phyloP scores from a whole-genome alignment of 73 alveolate genomes.

The Tetrahymena borealis region DNA sequence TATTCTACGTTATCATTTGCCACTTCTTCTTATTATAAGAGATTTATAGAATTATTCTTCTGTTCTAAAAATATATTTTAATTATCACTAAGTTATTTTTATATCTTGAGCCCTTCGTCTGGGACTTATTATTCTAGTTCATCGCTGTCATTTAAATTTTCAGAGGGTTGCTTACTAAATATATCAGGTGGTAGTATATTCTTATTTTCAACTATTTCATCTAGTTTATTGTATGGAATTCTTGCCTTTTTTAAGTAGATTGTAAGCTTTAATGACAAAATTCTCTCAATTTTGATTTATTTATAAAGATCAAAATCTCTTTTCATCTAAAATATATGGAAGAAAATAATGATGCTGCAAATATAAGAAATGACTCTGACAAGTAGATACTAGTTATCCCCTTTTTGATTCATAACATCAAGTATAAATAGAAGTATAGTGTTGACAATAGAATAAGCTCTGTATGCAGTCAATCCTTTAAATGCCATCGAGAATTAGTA shows the following conservation, averaged over 20 bases:
- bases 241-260: background rate
- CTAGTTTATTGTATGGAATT: background rate
- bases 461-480: background rate
- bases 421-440: background rate
- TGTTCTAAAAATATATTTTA: too few species aligned
- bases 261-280: background rate
- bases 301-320: background rate
- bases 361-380: background rate
- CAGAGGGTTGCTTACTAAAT: background rate
- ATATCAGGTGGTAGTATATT: background rate
- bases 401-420: background rate
- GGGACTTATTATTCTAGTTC: background rate
- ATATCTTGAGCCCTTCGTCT: too few species aligned
- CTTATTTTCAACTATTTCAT: background rate
- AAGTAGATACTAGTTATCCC: background rate
- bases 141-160: background rate
- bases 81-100: too few species aligned
- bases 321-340: background rate
- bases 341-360: background rate
- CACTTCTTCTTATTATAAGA: too few species aligned
- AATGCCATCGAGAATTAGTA: background rate
- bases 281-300: background rate
- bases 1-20: too few species aligned
- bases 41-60: too few species aligned
- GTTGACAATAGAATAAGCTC: background rate